Conservation (phyloP, 768 basidiomycete species). For the Termitomyces sp. region DNA sequence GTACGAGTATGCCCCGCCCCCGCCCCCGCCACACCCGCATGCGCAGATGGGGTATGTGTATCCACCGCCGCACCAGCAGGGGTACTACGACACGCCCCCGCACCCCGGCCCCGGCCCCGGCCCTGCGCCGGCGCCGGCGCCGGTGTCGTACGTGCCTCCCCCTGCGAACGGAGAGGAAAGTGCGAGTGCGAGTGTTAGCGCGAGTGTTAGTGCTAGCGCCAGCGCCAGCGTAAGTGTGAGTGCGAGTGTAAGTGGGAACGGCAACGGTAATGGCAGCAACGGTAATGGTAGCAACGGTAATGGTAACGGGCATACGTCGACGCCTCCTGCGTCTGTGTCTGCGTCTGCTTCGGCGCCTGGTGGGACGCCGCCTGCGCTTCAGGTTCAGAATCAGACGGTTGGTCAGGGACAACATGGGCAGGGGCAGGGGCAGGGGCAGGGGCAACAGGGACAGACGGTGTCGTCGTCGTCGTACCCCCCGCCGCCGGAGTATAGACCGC, state of each 20-base stretch:
- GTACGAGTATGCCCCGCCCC: conserved; percentile 1
- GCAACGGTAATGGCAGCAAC: no score
- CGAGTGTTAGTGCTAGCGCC: neutral
- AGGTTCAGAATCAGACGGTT: no score
- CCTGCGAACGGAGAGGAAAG: neutral
- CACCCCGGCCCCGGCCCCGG: neutral
- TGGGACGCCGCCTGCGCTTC: neutral
- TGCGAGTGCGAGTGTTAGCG: neutral
- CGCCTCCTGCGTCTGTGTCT: neutral
- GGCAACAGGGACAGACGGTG: neutral
- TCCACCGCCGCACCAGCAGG: neutral
- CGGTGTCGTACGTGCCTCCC: neutral
- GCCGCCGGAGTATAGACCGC: neutral
- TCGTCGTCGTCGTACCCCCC: neutral
- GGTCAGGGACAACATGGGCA: neutral
- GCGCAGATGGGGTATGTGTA: neutral
- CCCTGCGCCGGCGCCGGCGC: neutral
- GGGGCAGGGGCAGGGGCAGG: neutral
- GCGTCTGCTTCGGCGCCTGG: no score
- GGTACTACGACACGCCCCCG: neutral
- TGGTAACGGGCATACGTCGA: neutral
- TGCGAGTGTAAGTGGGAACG: no score
- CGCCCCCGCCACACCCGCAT: neutral
- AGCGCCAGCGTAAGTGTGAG: no score
- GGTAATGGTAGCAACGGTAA: no score